These are phyloP conservation scores for Canna indica DNA, from an alignment of 176 grass and related monocot genomes.

Conservation along the genomic window DNA sequence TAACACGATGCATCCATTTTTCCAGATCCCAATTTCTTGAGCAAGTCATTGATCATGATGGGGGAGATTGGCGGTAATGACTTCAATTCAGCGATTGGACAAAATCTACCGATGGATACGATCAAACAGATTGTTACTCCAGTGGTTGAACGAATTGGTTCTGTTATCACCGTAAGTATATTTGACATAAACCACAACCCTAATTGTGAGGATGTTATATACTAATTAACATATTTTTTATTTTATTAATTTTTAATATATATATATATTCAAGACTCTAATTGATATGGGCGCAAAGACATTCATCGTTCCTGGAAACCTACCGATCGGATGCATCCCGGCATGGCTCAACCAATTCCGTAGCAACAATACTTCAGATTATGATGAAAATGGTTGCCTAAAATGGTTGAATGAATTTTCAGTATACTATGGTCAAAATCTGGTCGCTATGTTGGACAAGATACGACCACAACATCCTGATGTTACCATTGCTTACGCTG, in stretches of 20 bases:
- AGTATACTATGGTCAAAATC: background rate
- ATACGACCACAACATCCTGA: background rate
- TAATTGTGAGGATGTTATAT: background rate
- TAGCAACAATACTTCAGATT: slow-evolving; percentile 4
- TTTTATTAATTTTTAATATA: no score
- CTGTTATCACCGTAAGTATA: background rate
- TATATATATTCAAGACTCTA: background rate
- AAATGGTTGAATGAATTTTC: slow-evolving; percentile 30
- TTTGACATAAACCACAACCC: background rate
- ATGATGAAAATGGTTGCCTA: slow-evolving; percentile 17
- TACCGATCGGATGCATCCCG: slow-evolving; percentile 27
- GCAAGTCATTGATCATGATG: slow-evolving; percentile 2
- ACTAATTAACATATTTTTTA: background rate
- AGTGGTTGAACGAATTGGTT: background rate
- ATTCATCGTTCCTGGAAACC: slow-evolving; percentile 14
- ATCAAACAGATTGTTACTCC: background rate
- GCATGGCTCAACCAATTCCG: slow-evolving; percentile 4
- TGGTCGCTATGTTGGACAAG: slow-evolving; percentile 6
- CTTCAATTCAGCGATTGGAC: background rate
- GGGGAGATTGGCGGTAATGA: slow-evolving; percentile 13
- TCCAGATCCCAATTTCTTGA: background rate
- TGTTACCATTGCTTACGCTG: slow-evolving; percentile 14
- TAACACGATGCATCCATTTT: no score
- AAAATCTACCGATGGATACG: background rate
- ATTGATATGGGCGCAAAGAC: background rate